Percentiles rank a stretch among this genome's conserved stretches.
These are phyloP conservation scores for Saccharomycopsis synnaedendra DNA, from an alignment of 805 yeast species.

Conservation along the genomic window DNA sequence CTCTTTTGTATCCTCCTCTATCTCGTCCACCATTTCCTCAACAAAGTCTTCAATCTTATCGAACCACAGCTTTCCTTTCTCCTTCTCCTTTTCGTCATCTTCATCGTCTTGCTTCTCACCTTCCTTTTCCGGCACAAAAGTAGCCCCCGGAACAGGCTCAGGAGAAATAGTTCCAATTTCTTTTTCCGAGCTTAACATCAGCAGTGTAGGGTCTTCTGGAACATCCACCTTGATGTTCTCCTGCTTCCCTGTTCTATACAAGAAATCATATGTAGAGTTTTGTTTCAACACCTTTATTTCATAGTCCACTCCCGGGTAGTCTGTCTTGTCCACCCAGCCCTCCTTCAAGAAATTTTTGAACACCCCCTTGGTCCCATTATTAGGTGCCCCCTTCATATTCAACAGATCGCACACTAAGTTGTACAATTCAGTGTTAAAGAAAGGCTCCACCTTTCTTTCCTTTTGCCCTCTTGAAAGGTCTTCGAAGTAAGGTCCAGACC, in stretches of 20 bases:
- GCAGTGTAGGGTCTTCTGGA: constrained; percentile 1
- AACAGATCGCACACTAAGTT: constrained; percentile 62
- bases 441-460: constrained; percentile 38
- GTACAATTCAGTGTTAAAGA: constrained; percentile 63
- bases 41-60: constrained; percentile 1
- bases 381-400: constrained; percentile 36
- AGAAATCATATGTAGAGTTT: constrained; percentile 25
- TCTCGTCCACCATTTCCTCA: constrained; percentile 16
- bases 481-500: constrained; percentile 68
- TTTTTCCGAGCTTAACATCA: constrained; percentile 1
- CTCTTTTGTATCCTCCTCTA: constrained; percentile 19
- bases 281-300: constrained; percentile 28
- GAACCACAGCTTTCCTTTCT: constrained; percentile 1
- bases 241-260: constrained; percentile 1
- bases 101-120: not conserved
- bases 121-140: constrained; percentile 3
- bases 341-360: constrained; percentile 21
- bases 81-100: not conserved
- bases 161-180: constrained; percentile 3
- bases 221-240: not conserved
- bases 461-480: constrained; percentile 16
- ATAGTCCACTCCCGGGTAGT: constrained; percentile 42
- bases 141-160: constrained; percentile 2
- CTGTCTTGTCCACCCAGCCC: constrained; percentile 35
- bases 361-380: constrained; percentile 40